Conservation (phyloP, 208 protist species). For the Leishmania lainsoni region DNA sequence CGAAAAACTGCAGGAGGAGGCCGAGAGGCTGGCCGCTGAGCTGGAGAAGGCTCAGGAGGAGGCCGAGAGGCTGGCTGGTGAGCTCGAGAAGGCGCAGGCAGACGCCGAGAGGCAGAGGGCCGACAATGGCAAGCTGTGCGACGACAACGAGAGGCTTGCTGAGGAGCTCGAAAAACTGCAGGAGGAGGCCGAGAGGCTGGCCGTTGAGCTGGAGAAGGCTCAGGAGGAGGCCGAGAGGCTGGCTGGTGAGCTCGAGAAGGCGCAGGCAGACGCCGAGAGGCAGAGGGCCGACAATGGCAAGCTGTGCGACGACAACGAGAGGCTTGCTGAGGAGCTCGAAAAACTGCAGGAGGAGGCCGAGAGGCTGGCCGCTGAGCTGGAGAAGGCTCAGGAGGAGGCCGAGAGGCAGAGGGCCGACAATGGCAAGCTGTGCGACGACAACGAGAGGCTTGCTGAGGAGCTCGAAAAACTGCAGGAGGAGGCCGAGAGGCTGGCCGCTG, state of each 20-base stretch:
- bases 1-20: not conserved
- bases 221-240: too few species aligned
- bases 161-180: not conserved
- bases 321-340: not conserved
- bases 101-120: not conserved
- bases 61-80: not conserved
- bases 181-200: constrained; percentile 1
- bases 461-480: not conserved
- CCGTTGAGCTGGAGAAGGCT: not conserved
- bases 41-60: not conserved
- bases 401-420: constrained; percentile 1
- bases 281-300: not conserved
- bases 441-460: constrained; percentile 9
- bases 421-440: not conserved
- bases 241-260: not conserved
- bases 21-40: not conserved
- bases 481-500: not conserved
- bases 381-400: not conserved
- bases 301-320: not conserved
- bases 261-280: not conserved
- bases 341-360: not conserved
- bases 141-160: constrained; percentile 10
- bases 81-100: not conserved
- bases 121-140: not conserved
- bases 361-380: not conserved